A percentile compares a stretch with the other conserved stretches of the same genome.
These are phyloP conservation scores for Cordyceps cicadae DNA, from an alignment of 2,329 filamentous ascomycete genomes.

Conservation along the genomic window DNA sequence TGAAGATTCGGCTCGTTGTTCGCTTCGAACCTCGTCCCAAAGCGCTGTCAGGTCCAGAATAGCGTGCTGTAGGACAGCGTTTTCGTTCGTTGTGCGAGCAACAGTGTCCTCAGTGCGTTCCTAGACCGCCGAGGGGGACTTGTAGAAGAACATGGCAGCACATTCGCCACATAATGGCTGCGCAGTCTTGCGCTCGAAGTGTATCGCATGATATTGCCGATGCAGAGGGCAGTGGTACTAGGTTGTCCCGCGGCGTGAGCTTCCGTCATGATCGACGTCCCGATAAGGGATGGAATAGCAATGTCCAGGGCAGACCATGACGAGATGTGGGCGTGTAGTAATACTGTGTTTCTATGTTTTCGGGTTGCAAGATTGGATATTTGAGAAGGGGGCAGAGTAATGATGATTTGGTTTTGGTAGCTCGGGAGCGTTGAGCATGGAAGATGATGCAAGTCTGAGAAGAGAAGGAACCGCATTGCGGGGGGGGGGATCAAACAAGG, in stretches of 20 bases:
- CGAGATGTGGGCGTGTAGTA: neutral
- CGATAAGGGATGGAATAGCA: slow-evolving; percentile 17
- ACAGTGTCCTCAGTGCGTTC: slow-evolving; percentile 15
- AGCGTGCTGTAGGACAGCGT: neutral
- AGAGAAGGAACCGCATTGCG: neutral
- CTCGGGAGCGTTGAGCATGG: neutral
- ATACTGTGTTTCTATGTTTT: neutral
- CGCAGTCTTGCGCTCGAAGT: neutral
- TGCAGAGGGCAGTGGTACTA: slow-evolving; percentile 27
- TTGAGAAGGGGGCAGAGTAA: neutral
- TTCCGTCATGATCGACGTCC: slow-evolving; percentile 17
- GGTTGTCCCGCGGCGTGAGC: slow-evolving; percentile 14
- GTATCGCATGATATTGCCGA: slow-evolving; percentile 21
- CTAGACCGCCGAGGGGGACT: slow-evolving; percentile 16
- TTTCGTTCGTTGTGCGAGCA: slow-evolving; percentile 3
- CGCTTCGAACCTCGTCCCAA: neutral
- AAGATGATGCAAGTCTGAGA: neutral
- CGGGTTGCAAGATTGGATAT: neutral
- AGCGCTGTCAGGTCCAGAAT: neutral
- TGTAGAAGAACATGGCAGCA: slow-evolving; percentile 22
- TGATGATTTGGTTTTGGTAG: neutral
- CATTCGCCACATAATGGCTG: slow-evolving; percentile 29
- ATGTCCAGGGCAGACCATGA: slow-evolving; percentile 18
- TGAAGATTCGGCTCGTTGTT: neutral
- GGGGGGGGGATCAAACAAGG: neutral